Evolutionary conservation across 139 green algal species (phyloP).

Genomic region (Haematococcus sp.): DNA sequence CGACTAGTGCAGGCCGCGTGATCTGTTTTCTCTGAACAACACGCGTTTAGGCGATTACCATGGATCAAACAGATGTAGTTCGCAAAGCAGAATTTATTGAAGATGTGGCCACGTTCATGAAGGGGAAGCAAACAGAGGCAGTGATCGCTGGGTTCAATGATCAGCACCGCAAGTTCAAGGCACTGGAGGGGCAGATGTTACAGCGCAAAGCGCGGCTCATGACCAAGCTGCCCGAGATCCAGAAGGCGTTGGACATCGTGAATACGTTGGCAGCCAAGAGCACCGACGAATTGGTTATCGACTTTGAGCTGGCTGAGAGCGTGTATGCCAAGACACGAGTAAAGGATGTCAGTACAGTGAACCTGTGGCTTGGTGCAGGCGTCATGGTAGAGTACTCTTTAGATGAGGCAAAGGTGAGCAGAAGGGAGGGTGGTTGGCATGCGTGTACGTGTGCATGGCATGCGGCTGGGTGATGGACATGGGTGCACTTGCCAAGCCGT

Average conservation of each 20-base stretch:
- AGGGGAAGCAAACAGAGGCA: constrained; percentile 34
- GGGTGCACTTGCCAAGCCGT: no score
- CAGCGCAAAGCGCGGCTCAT: constrained; percentile 43
- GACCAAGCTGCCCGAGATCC: constrained; percentile 57
- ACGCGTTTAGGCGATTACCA: no score
- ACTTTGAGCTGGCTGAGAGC: constrained; percentile 65
- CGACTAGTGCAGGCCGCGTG: no score
- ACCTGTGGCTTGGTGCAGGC: constrained; percentile 76
- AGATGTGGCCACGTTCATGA: constrained; percentile 46
- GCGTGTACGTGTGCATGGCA: no score
- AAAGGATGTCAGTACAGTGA: constrained; percentile 47
- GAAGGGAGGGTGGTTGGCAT: no score
- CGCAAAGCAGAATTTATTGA: constrained; percentile 56
- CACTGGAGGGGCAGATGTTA: constrained; percentile 47
- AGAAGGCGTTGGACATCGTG: constrained; percentile 58
- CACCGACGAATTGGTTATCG: constrained; percentile 21
- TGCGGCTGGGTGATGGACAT: no score
- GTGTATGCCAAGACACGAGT: constrained; percentile 53
- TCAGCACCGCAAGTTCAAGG: constrained; percentile 42
- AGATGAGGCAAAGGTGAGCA: constrained; percentile 48
- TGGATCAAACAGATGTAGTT: neutral
- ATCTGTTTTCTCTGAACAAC: no score
- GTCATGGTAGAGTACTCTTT: constrained; percentile 82
- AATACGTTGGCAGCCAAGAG: constrained; percentile 18
- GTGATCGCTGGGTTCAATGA: constrained; percentile 44